Conservation (phyloP, 179 eudicot genomes). For the Beta lomatogona region DNA sequence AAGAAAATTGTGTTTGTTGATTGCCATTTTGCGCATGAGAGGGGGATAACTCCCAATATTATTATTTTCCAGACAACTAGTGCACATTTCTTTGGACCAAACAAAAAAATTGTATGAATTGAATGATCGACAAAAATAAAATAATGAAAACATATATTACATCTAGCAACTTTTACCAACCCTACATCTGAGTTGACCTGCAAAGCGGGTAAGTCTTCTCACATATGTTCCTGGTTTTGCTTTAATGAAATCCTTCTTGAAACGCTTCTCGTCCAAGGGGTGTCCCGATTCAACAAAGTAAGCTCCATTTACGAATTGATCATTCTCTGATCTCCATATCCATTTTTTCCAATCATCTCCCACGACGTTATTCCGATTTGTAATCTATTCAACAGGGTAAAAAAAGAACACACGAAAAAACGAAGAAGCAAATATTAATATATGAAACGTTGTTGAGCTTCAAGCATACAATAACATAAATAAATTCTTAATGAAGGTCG, state of each 20-base stretch:
- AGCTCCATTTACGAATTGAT: conserved; percentile 55
- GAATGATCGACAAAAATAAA: not conserved
- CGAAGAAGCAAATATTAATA: no score
- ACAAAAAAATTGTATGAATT: not conserved
- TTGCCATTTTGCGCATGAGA: no score
- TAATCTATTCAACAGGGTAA: conserved; percentile 32
- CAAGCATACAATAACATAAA: no score
- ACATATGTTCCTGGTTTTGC: conserved; percentile 45
- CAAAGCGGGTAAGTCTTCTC: conserved; percentile 45
- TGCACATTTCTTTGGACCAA: not conserved
- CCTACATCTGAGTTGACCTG: conserved; percentile 48
- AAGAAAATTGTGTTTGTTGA: no score
- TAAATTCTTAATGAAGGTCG: no score
- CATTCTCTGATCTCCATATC: conserved; percentile 61
- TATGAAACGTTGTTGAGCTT: no score
- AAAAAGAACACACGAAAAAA: not conserved
- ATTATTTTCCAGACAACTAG: not conserved
- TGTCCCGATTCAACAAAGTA: conserved; percentile 61
- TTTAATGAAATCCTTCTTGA: conserved; percentile 33
- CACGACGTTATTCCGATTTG: conserved; percentile 40
- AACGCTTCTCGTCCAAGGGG: conserved; percentile 32
- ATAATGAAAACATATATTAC: conserved; percentile 1
- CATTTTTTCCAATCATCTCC: conserved; percentile 45
- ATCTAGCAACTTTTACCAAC: conserved; percentile 48
- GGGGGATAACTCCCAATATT: no score